Percentiles rank a stretch among this genome's conserved stretches.
Conservation (phyloP, 73 alveolate species). For the Stentor roeselii region DNA sequence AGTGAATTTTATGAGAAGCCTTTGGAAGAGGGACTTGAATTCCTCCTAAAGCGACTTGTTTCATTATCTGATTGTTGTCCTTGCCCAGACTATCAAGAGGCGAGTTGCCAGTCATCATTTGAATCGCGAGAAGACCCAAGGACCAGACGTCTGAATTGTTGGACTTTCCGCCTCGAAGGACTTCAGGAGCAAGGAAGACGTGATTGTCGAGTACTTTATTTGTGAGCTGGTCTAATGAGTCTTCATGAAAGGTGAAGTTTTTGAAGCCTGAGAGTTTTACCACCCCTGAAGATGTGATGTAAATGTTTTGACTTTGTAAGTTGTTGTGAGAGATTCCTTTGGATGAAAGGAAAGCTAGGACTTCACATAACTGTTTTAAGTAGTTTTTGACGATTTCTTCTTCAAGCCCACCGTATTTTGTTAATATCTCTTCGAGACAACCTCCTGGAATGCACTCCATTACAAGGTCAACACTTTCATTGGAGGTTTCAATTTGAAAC, state of each 20-base stretch:
- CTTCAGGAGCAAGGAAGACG: neutral
- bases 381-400: neutral
- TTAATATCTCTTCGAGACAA: neutral
- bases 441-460: constrained; percentile 6
- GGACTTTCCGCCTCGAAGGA: neutral
- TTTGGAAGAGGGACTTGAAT: neutral
- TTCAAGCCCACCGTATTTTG: neutral
- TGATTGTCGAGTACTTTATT: neutral
- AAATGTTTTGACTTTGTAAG: neutral
- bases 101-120: neutral
- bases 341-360: neutral
- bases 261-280: neutral
- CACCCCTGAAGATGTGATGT: neutral
- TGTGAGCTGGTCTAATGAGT: neutral
- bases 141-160: neutral
- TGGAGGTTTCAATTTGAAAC: neutral
- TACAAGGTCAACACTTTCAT: neutral
- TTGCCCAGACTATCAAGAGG: neutral
- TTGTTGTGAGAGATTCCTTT: neutral
- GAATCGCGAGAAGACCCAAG: neutral
- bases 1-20: neutral
- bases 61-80: too few species aligned
- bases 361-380: neutral
- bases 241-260: neutral
- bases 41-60: neutral